These are phyloP conservation scores for Malbranchea zuffiana DNA, from an alignment of 2,329 filamentous ascomycete species.

Conservation along the genomic window DNA sequence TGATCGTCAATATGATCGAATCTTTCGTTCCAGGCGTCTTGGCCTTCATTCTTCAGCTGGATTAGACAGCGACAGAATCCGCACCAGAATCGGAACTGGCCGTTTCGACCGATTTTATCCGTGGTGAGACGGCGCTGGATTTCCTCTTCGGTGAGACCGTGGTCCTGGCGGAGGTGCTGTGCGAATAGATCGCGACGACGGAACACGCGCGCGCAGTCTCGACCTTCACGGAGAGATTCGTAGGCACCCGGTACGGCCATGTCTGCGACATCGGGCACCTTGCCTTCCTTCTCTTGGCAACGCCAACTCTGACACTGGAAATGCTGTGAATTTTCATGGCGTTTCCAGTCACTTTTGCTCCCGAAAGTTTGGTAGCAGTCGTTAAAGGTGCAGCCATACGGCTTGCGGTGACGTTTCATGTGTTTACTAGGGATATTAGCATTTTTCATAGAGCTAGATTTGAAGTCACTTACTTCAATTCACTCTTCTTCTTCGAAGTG, in stretches of 20 bases:
- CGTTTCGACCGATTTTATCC: slow-evolving; percentile 54
- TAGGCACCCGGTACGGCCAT: slow-evolving; percentile 9
- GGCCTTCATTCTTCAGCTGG: slow-evolving; percentile 38
- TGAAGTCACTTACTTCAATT: slow-evolving; percentile 26
- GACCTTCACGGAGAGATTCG: not conserved
- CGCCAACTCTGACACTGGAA: slow-evolving; percentile 60
- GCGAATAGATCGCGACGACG: slow-evolving; percentile 50
- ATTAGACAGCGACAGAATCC: slow-evolving; percentile 62
- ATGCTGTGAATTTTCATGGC: slow-evolving; percentile 76
- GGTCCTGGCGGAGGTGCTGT: slow-evolving; percentile 48
- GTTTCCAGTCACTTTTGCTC: slow-evolving; percentile 91
- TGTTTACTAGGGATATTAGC: slow-evolving; percentile 56
- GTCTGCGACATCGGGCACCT: slow-evolving; percentile 19
- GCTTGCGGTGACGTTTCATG: slow-evolving; percentile 65
- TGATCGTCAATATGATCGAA: slow-evolving; percentile 63
- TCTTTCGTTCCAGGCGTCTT: slow-evolving; percentile 49
- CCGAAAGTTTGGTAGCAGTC: slow-evolving; percentile 65
- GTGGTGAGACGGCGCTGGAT: slow-evolving; percentile 33
- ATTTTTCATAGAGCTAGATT: not conserved
- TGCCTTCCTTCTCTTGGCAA: slow-evolving; percentile 43
- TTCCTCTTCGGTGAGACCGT: slow-evolving; percentile 29
- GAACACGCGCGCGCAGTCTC: slow-evolving; percentile 48
- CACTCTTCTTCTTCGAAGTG: too few species aligned
- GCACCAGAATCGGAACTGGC: slow-evolving; percentile 67
- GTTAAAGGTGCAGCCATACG: slow-evolving; percentile 68